Conservation (phyloP, 2,329 filamentous ascomycete species). For the Ophiocordyceps camponoti-leonardi region DNA sequence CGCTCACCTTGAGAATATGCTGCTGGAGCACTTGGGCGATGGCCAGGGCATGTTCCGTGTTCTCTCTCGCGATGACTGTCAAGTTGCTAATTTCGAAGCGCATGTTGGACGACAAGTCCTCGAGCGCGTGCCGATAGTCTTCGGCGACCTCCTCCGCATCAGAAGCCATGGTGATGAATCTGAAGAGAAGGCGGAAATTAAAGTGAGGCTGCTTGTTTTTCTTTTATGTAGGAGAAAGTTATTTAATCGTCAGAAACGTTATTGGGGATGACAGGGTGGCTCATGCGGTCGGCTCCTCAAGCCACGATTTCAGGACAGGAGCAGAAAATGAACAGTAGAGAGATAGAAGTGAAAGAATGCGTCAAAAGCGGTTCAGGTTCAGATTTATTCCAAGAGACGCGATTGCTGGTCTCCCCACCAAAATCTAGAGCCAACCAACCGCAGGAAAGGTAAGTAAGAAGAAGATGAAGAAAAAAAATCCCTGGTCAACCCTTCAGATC, state of each 20-base stretch:
- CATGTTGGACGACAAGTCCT: slow-evolving; percentile 81
- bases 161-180: slow-evolving; percentile 24
- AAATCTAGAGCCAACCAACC: slow-evolving; percentile 8
- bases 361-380: slow-evolving; percentile 6
- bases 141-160: slow-evolving; percentile 73
- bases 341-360: not conserved
- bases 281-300: not conserved
- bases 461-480: slow-evolving; percentile 2
- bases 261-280: not conserved
- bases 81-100: slow-evolving; percentile 93
- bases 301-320: not conserved
- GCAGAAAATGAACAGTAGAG: not conserved
- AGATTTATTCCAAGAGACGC: slow-evolving; percentile 14
- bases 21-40: slow-evolving; percentile 83
- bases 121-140: slow-evolving; percentile 84
- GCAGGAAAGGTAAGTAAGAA: not conserved
- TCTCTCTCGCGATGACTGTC: slow-evolving; percentile 94
- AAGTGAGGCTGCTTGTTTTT: not conserved
- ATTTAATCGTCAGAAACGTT: not conserved
- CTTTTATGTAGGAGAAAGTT: not conserved
- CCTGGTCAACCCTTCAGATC: slow-evolving; percentile 8
- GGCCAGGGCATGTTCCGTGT: slow-evolving; percentile 84
- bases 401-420: slow-evolving; percentile 7
- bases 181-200: not conserved
- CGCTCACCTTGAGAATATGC: slow-evolving; percentile 83